Conservation (phyloP, 441 rosid genomes). For the Jatropha multifida region DNA sequence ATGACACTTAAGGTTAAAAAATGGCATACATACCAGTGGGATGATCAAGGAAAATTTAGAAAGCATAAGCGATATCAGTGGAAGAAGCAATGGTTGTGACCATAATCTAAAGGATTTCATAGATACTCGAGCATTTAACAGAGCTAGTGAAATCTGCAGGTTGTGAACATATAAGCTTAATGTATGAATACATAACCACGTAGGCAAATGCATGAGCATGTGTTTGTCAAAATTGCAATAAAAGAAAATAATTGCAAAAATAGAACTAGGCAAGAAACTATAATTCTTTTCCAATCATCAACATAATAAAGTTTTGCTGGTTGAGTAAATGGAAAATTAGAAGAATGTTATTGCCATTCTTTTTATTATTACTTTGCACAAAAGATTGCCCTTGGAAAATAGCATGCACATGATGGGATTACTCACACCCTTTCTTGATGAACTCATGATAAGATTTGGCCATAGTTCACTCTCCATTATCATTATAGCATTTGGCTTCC, state of each 20-base stretch:
- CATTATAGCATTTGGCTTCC: constrained; percentile 79
- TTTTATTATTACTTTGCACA: neutral
- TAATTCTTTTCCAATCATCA: neutral
- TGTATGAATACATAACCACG: neutral
- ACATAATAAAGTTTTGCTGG: too few species aligned
- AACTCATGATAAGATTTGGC: constrained; percentile 84
- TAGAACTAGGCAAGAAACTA: neutral
- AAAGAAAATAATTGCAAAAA: neutral
- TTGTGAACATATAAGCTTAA: constrained; percentile 13
- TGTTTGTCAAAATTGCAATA: neutral
- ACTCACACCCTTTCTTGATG: constrained; percentile 70
- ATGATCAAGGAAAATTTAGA: constrained; percentile 80
- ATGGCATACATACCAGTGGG: constrained; percentile 66
- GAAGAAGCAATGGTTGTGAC: constrained; percentile 66
- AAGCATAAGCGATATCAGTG: constrained; percentile 66
- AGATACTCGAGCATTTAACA: constrained; percentile 85
- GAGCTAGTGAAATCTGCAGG: constrained; percentile 66
- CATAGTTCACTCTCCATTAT: constrained; percentile 89
- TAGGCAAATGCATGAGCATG: constrained; percentile 1
- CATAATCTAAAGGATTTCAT: constrained; percentile 63
- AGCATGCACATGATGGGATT: constrained; percentile 3
- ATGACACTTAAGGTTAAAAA: neutral
- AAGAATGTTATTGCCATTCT: neutral
- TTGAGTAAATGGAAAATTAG: neutral
- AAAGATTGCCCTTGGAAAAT: neutral